Evolutionary conservation across 495 filamentous ascomycete genomes (phyloP), one percentile per base, ranked within the genome.

Genomic region (Annulohypoxylon bovei): DNA sequence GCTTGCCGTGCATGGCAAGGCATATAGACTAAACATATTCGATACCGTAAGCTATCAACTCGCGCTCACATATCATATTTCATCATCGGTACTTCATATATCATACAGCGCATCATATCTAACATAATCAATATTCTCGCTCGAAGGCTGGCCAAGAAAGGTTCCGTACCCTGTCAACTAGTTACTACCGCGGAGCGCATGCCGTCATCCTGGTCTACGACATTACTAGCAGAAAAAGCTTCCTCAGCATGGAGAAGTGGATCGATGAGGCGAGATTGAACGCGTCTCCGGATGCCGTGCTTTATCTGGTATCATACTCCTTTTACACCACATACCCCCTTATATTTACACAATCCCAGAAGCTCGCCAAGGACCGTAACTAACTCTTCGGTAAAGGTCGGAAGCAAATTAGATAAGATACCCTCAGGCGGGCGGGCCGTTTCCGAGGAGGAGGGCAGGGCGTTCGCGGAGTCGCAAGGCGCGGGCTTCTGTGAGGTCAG

Each of bases 141-240:
- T 18, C 22, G 20, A 64, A 83, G 80, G 81, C 82, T 49, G 84
- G 85, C 18, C 83, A 86, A 80, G 87, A 89, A 69, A 77, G 87
- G 20, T 88, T 89, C 76, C 85, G 86, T 61, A 87, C 87, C 6
- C 80, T 89, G 44, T 87, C 87, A 3, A 87, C 84, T 59, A 84
- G 80, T 62, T 89, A 88, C 76, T 89, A 89, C 78, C 86, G 87
- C 30, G 86, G 85, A 49, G 86, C 87, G 2, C 86, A 88, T 63
- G 87, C 80, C 65, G 83, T 89, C 58, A 81, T 89, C 62, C 74
- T 89, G 23, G 85, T 88, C 42, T 89, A 88, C 75, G 87, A 89
- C 68, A 84, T 89, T 39, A 84, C 84, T 14, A 86, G 78, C 67
- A 71, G 83, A 33, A 83, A 86, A 40, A 84, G 79, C 62, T 89